Evolutionary conservation across 306 rosid genomes (phyloP).

Genomic region (Urtica urens): DNA sequence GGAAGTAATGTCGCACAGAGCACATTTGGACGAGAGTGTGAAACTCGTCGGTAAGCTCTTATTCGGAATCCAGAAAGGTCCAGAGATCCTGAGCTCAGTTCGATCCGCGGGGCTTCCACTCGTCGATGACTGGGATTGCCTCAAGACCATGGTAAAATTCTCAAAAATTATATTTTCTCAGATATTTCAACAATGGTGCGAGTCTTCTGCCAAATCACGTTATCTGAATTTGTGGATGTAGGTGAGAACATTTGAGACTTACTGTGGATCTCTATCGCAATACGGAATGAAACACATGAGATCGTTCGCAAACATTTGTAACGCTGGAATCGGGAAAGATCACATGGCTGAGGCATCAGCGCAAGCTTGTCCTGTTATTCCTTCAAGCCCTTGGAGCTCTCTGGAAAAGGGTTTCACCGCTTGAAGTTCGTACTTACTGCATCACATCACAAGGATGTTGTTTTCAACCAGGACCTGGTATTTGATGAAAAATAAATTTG

Average conservation of each 20-base stretch:
- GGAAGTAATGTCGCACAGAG: conserved; percentile 84
- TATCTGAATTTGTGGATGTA: conserved; percentile 21
- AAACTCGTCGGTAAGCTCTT: conserved; percentile 64
- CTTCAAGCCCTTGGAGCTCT: conserved; percentile 66
- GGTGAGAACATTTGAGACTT: conserved; percentile 87
- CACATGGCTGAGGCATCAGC: conserved; percentile 72
- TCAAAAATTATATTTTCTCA: neutral
- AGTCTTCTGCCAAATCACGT: neutral
- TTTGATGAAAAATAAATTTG: no score
- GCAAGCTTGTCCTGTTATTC: conserved; percentile 62
- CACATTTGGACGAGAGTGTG: conserved; percentile 66
- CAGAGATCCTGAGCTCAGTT: conserved; percentile 40
- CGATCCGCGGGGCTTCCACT: conserved; percentile 62
- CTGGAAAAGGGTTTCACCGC: conserved; percentile 66
- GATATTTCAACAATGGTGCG: neutral
- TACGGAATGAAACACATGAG: conserved; percentile 98
- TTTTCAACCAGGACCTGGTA: no score
- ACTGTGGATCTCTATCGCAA: conserved; percentile 84
- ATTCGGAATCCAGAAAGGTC: conserved; percentile 70
- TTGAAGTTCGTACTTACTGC: conserved; percentile 7
- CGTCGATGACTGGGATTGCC: conserved; percentile 82
- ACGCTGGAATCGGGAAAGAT: conserved; percentile 47
- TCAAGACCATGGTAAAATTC: conserved; percentile 53
- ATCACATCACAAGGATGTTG: no score
- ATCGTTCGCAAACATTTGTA: conserved; percentile 86